Conservation (phyloP, 805 yeast genomes). For the Metschnikowia henanensis region DNA sequence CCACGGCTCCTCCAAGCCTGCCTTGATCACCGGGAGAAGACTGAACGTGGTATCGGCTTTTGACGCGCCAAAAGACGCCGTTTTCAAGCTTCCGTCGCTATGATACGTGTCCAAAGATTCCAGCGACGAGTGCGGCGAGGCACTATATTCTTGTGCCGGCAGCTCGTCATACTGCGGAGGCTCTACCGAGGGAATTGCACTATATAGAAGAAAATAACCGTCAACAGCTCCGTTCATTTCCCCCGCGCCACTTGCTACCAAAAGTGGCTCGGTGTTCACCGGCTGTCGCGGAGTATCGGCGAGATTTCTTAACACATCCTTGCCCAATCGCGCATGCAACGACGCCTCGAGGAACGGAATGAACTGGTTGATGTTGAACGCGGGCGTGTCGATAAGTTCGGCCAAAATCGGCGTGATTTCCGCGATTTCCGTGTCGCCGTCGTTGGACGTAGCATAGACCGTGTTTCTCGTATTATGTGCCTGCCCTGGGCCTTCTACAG, state of each 20-base stretch:
- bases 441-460: slow-evolving; percentile 21
- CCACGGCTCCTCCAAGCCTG: slow-evolving; percentile 73
- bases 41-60: slow-evolving; percentile 29
- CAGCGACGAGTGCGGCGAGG: slow-evolving; percentile 3
- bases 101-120: slow-evolving; percentile 11
- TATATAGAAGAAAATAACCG: slow-evolving; percentile 69
- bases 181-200: slow-evolving; percentile 60
- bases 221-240: slow-evolving; percentile 75
- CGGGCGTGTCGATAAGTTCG: slow-evolving; percentile 76
- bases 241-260: slow-evolving; percentile 78
- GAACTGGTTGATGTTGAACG: slow-evolving; percentile 61
- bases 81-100: slow-evolving; percentile 6
- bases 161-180: slow-evolving; percentile 57
- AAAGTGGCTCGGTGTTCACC: slow-evolving; percentile 62
- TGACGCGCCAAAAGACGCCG: slow-evolving; percentile 6
- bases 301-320: slow-evolving; percentile 56
- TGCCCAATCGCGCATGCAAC: slow-evolving; percentile 58
- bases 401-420: slow-evolving; percentile 49
- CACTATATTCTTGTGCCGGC: slow-evolving; percentile 5
- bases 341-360: slow-evolving; percentile 80
- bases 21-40: slow-evolving; percentile 47
- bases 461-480: slow-evolving; percentile 19
- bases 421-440: background rate
- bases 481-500: background rate
- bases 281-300: slow-evolving; percentile 63